A percentile compares a stretch with the other conserved stretches of the same genome.
phyloP scores from a whole-genome alignment of 768 basidiomycete genomes.

The Epithele typhae region DNA sequence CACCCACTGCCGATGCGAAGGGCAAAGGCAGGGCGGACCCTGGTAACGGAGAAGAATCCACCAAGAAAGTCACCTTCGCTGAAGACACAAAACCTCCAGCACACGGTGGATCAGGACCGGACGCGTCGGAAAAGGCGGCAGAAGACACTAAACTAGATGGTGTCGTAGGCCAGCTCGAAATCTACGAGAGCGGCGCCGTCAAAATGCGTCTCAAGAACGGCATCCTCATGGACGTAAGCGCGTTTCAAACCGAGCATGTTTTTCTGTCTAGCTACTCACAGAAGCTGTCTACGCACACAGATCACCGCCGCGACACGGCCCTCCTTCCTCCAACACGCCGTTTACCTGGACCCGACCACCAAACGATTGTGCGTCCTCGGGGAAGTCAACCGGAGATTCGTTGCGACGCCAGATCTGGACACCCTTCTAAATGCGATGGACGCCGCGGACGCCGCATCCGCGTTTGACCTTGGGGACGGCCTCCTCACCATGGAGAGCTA shows the following conservation, averaged over 20 bases:
- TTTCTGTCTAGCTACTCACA: neutral
- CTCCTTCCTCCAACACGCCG: constrained; percentile 86
- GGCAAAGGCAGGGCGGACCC: constrained; percentile 11
- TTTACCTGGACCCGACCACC: constrained; percentile 56
- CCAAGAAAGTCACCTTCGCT: constrained; percentile 63
- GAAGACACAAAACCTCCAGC: constrained; percentile 48
- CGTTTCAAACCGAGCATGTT: too few species aligned
- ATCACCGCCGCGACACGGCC: constrained; percentile 79
- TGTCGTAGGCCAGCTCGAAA: constrained; percentile 76
- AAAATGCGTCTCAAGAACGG: constrained; percentile 82
- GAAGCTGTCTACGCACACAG: constrained; percentile 33
- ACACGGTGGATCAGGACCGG: constrained; percentile 18
- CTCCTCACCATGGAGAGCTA: constrained; percentile 53
- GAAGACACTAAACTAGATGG: constrained; percentile 55
- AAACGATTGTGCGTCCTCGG: constrained; percentile 72
- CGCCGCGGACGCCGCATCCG: constrained; percentile 34
- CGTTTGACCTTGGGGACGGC: constrained; percentile 36
- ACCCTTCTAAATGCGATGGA: constrained; percentile 66
- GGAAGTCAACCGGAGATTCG: constrained; percentile 82
- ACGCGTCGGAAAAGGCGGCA: constrained; percentile 25
- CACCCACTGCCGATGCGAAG: constrained; percentile 9
- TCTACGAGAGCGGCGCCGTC: constrained; percentile 80
- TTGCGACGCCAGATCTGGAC: constrained; percentile 82
- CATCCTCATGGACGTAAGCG: constrained; percentile 76
- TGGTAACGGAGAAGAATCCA: constrained; percentile 17